Conservation (phyloP, 2,329 filamentous ascomycete genomes). For the Fusarium metavorans region DNA sequence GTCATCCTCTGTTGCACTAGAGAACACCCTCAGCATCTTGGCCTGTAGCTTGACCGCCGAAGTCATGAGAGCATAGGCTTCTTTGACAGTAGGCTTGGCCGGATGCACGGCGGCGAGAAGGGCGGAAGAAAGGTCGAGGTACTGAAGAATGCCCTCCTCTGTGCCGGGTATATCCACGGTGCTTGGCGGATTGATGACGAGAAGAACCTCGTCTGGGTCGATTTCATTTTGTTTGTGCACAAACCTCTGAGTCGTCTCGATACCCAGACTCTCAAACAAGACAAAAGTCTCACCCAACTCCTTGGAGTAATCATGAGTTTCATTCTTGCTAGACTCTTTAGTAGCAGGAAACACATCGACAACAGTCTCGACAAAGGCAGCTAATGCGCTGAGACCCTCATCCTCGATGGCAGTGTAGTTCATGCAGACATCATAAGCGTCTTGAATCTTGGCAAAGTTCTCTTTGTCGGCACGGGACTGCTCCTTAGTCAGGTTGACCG, state of each 20-base stretch:
- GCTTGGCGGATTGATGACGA: not conserved
- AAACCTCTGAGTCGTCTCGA: slow-evolving; percentile 20
- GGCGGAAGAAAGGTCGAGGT: slow-evolving; percentile 4
- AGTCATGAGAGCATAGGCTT: not conserved
- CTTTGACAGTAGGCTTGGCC: not conserved
- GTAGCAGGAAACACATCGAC: slow-evolving; percentile 18
- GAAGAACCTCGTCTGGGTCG: slow-evolving; percentile 6
- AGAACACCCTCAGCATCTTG: not conserved
- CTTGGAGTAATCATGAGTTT: not conserved
- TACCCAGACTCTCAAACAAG: slow-evolving; percentile 25
- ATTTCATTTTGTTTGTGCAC: not conserved
- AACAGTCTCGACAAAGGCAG: slow-evolving; percentile 61
- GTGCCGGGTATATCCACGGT: not conserved
- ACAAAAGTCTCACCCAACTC: slow-evolving; percentile 15
- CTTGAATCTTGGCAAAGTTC: slow-evolving; percentile 76
- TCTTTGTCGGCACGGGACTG: slow-evolving; percentile 62
- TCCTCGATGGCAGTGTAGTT: slow-evolving; percentile 69
- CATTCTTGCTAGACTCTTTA: not conserved
- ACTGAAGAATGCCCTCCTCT: not conserved
- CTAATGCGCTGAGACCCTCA: slow-evolving; percentile 67
- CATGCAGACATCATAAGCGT: slow-evolving; percentile 74
- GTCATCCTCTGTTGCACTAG: not conserved
- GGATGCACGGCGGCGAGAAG: slow-evolving; percentile 14
- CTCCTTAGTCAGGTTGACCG: slow-evolving; percentile 34
- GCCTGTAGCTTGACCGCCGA: not conserved